Conservation (phyloP, 2,329 filamentous ascomycete genomes). For the Orbilia ellipsospora region DNA sequence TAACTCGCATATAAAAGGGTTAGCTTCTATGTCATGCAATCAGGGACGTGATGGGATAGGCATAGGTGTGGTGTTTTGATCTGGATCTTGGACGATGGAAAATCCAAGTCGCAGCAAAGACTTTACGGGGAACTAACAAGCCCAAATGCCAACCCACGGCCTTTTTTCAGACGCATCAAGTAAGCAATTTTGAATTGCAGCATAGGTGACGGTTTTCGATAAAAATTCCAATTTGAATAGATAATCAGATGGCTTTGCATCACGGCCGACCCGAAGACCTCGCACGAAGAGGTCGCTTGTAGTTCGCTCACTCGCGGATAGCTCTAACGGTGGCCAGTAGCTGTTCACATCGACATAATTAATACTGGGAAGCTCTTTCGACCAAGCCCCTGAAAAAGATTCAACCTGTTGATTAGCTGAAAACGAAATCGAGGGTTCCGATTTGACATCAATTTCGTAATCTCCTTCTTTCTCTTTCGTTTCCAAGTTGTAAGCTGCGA, state of each 20-base stretch:
- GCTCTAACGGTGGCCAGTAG: constrained; percentile 26
- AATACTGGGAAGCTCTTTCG: constrained; percentile 7
- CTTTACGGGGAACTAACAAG: constrained; percentile 11
- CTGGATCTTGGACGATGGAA: not conserved
- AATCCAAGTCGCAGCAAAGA: not conserved
- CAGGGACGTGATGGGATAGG: no score
- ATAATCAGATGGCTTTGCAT: not conserved
- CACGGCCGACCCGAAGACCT: not conserved
- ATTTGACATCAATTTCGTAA: constrained; percentile 1
- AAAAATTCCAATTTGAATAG: constrained; percentile 29
- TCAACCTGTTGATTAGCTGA: not conserved
- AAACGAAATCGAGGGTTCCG: constrained; percentile 18
- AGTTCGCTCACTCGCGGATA: constrained; percentile 25
- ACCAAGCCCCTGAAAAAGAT: constrained; percentile 10
- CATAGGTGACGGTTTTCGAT: constrained; percentile 9
- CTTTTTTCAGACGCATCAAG: constrained; percentile 1
- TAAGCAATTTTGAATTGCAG: constrained; percentile 16
- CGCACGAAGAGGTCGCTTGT: not conserved
- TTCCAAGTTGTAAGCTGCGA: constrained; percentile 16
- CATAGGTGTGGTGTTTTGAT: no score
- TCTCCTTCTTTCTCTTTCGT: not conserved
- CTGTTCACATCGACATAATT: constrained; percentile 2
- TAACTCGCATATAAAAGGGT: not conserved
- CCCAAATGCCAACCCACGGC: constrained; percentile 26
- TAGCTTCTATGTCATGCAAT: not conserved